phyloP scores from a whole-genome alignment of 192 early-diverging fungal species.

The Coemansia guatemalensis region DNA sequence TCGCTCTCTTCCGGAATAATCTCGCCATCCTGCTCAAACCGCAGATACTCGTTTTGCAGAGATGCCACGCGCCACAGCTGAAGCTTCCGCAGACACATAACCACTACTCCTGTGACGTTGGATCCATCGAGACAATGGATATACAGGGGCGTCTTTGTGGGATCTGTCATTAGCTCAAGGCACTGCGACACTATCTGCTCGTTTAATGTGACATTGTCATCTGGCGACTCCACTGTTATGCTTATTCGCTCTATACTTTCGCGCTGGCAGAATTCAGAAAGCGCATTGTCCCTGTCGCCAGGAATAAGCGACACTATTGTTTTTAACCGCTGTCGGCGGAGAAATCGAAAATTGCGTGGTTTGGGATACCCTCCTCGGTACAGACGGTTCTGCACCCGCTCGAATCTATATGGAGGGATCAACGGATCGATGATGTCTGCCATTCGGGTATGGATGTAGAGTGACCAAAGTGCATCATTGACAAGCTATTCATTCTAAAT shows the following conservation, averaged over 20 bases:
- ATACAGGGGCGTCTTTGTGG: slow-evolving; percentile 71
- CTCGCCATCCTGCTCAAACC: slow-evolving; percentile 59
- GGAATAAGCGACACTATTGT: slow-evolving; percentile 90
- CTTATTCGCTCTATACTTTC: slow-evolving; percentile 67
- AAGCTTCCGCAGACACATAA: slow-evolving; percentile 86
- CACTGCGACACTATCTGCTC: slow-evolving; percentile 70
- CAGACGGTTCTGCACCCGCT: slow-evolving; percentile 77
- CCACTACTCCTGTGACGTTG: slow-evolving; percentile 77
- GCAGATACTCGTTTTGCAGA: slow-evolving; percentile 69
- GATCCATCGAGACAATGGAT: slow-evolving; percentile 92
- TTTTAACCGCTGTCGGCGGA: slow-evolving; percentile 62
- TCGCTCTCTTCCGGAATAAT: slow-evolving; percentile 54
- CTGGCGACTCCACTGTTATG: slow-evolving; percentile 76
- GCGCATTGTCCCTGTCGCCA: slow-evolving; percentile 59
- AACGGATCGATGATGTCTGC: slow-evolving; percentile 46
- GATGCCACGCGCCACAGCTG: slow-evolving; percentile 84
- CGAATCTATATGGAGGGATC: slow-evolving; percentile 78
- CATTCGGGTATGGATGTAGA: slow-evolving; percentile 7
- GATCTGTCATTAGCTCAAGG: slow-evolving; percentile 75
- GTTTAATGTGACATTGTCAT: slow-evolving; percentile 82
- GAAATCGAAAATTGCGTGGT: slow-evolving; percentile 79
- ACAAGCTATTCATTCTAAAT: too few relatives aligned
- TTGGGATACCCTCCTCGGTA: slow-evolving; percentile 91
- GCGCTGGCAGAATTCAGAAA: slow-evolving; percentile 63
- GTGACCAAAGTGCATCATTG: too few relatives aligned